A percentile compares a stretch with the other conserved stretches of the same genome.
These are phyloP conservation scores for Ceratocystis alfenasii DNA, from an alignment of 2,329 filamentous ascomycete species.

Conservation along the genomic window DNA sequence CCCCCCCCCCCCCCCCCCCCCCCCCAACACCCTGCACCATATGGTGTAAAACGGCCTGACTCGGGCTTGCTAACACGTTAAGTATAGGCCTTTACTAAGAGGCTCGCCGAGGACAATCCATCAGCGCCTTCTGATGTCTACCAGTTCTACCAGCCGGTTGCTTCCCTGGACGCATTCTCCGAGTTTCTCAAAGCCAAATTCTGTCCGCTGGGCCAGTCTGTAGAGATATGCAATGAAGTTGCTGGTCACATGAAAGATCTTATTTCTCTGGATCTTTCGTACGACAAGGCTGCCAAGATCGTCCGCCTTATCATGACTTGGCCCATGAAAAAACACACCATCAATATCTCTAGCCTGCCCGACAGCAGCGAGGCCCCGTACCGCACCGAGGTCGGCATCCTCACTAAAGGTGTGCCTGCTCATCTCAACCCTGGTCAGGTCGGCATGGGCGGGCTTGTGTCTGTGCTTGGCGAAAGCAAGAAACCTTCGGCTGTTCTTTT, in stretches of 20 bases:
- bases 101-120: not conserved
- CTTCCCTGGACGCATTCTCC: conserved; percentile 43
- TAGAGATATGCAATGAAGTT: conserved; percentile 37
- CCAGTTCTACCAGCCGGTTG: conserved; percentile 59
- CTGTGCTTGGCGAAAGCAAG: conserved; percentile 62
- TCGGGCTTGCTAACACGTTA: not conserved
- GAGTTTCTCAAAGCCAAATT: conserved; percentile 40
- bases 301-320: conserved; percentile 56
- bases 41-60: not conserved
- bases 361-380: conserved; percentile 27
- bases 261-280: conserved; percentile 63
- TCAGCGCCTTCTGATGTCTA: conserved; percentile 38
- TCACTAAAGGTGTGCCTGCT: conserved; percentile 51
- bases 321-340: conserved; percentile 32
- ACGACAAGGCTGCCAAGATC: conserved; percentile 53
- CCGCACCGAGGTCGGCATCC: conserved; percentile 68
- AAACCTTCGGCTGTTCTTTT: conserved; percentile 68
- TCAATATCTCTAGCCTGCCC: conserved; percentile 4
- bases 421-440: conserved; percentile 58
- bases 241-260: conserved; percentile 39
- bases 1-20: too few relatives aligned
- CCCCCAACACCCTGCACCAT: not conserved
- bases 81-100: not conserved
- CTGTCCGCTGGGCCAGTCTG: conserved; percentile 36
- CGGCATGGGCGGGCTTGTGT: conserved; percentile 64